Conservation (phyloP, 2,329 filamentous ascomycete genomes). For the Spiromastix sp. region DNA sequence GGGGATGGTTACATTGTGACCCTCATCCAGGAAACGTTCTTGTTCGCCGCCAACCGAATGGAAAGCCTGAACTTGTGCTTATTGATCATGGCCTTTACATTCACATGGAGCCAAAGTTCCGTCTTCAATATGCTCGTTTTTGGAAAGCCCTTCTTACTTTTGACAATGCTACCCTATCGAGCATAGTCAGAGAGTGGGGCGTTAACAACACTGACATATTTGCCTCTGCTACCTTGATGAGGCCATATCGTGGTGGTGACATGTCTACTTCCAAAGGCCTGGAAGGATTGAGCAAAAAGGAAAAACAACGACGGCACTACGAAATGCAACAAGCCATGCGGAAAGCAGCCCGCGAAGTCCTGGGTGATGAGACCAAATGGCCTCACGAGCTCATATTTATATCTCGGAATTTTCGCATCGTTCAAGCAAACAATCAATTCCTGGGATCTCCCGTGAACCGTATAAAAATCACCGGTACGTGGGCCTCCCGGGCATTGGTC, state of each 20-base stretch:
- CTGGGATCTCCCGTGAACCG: conserved; percentile 81
- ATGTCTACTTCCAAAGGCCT: conserved; percentile 50
- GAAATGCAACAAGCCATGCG: conserved; percentile 69
- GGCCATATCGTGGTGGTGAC: conserved; percentile 82
- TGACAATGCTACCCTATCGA: conserved; percentile 68
- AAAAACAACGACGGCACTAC: conserved; percentile 53
- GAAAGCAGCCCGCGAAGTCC: conserved; percentile 64
- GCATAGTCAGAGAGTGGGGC: conserved; percentile 72
- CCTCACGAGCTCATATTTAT: conserved; percentile 88
- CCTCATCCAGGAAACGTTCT: conserved; percentile 97
- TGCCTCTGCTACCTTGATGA: conserved; percentile 78
- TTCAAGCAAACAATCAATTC: conserved; percentile 87
- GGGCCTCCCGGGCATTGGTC: conserved; percentile 76
- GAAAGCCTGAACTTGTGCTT: conserved; percentile 80
- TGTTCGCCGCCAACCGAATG: conserved; percentile 71
- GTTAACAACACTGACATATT: conserved; percentile 85
- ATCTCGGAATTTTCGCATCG: conserved; percentile 81
- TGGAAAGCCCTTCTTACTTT: conserved; percentile 94
- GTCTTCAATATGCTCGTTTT: conserved; percentile 76
- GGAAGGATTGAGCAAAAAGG: conserved; percentile 42
- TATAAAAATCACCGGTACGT: conserved; percentile 85
- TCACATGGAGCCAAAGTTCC: conserved; percentile 72
- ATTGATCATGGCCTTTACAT: conserved; percentile 98
- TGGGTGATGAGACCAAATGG: conserved; percentile 79
- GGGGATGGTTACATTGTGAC: conserved; percentile 91